These are phyloP conservation scores for Acephala macrosclerotiorum DNA, from an alignment of 2,329 filamentous ascomycete species.

Conservation along the genomic window DNA sequence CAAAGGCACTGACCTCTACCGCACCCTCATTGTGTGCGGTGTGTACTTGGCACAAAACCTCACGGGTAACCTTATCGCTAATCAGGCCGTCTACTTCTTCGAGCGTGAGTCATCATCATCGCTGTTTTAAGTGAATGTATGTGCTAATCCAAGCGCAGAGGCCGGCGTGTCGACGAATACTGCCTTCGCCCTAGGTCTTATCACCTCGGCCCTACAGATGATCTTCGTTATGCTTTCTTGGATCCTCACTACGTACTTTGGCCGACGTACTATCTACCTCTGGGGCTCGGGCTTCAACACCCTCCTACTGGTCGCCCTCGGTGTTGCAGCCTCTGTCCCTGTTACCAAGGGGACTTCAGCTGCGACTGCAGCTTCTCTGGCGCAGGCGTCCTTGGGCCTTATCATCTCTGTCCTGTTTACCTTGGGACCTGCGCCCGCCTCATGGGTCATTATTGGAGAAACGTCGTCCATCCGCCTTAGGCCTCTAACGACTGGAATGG, in stretches of 20 bases:
- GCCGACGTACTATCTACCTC: slow-evolving; percentile 70
- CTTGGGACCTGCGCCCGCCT: slow-evolving; percentile 67
- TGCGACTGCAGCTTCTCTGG: slow-evolving; percentile 36
- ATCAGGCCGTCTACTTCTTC: slow-evolving; percentile 47
- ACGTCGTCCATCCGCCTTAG: slow-evolving; percentile 70
- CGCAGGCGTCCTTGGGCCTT: slow-evolving; percentile 68
- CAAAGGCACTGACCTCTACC: slow-evolving; percentile 61
- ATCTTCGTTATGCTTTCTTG: slow-evolving; percentile 72
- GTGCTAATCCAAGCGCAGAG: slow-evolving; percentile 53
- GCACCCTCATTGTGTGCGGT: slow-evolving; percentile 63
- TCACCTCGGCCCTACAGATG: slow-evolving; percentile 68
- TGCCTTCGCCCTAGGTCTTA: slow-evolving; percentile 68
- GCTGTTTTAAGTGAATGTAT: slow-evolving; percentile 10
- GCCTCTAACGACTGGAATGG: slow-evolving; percentile 70
- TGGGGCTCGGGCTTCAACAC: slow-evolving; percentile 64
- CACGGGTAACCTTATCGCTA: slow-evolving; percentile 67
- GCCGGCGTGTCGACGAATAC: slow-evolving; percentile 62
- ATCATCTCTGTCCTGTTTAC: slow-evolving; percentile 72
- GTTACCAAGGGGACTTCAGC: slow-evolving; percentile 40
- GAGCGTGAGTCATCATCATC: slow-evolving; percentile 35
- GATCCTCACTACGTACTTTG: slow-evolving; percentile 69
- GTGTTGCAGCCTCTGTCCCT: slow-evolving; percentile 63
- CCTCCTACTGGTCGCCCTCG: slow-evolving; percentile 62
- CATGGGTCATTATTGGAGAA: slow-evolving; percentile 73
- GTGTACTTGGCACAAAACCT: slow-evolving; percentile 66